Evolutionary conservation across 768 basidiomycete species (phyloP).

Genomic region (Amanita fuliginea): DNA sequence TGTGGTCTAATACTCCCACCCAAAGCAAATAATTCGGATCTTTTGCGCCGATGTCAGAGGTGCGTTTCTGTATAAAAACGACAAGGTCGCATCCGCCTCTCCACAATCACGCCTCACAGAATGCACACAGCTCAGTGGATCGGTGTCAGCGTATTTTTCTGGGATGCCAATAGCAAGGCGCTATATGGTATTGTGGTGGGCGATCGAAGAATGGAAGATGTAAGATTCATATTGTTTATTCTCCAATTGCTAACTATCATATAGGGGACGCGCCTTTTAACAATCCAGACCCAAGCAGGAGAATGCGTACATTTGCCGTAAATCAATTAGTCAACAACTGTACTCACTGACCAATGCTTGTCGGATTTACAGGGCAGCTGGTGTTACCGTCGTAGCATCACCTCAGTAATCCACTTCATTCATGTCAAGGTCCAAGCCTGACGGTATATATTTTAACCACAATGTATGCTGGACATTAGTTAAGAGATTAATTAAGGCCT

Average conservation of each 20-base stretch:
- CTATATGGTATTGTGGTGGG: constrained; percentile 16
- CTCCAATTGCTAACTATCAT: background rate
- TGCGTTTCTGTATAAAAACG: constrained; percentile 1
- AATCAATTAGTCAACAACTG: constrained; percentile 2
- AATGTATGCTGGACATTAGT: background rate
- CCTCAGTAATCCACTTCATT: background rate
- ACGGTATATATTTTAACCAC: background rate
- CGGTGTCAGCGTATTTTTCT: constrained; percentile 16
- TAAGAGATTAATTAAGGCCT: constrained; percentile 27
- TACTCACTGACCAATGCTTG: background rate
- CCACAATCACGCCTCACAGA: constrained; percentile 1
- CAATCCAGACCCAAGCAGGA: constrained; percentile 13
- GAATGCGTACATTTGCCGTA: constrained; percentile 15
- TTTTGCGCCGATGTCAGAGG: background rate
- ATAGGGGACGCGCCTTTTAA: constrained; percentile 14
- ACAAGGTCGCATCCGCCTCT: background rate
- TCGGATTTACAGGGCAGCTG: constrained; percentile 11
- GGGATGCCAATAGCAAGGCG: constrained; percentile 12
- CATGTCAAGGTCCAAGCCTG: too few species aligned
- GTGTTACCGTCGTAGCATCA: constrained; percentile 12
- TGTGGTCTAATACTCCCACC: background rate
- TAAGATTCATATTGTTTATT: background rate
- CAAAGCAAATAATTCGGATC: background rate
- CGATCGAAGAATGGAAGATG: constrained; percentile 10
- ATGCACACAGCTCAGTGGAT: constrained; percentile 8